Evolutionary conservation across 768 basidiomycete genomes (phyloP).

Genomic region (Trametes gibbosa): DNA sequence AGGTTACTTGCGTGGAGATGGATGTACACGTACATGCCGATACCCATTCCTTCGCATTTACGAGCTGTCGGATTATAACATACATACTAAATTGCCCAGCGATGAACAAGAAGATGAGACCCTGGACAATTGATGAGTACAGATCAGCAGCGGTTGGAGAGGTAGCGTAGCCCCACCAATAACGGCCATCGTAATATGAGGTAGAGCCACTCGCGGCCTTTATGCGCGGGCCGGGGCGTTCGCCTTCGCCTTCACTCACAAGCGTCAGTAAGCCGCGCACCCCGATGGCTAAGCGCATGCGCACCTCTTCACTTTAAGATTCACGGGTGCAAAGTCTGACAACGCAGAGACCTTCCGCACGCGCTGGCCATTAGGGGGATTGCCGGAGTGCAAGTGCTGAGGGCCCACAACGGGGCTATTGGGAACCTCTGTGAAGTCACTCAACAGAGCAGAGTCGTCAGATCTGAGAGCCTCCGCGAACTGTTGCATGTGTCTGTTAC

Average conservation of each 20-base stretch:
- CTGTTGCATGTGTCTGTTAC: slow-evolving; percentile 57
- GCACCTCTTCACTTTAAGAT: slow-evolving; percentile 77
- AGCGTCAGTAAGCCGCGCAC: neutral
- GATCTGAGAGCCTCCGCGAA: slow-evolving; percentile 68
- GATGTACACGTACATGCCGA: slow-evolving; percentile 63
- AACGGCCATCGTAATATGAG: slow-evolving; percentile 85
- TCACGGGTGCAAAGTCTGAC: slow-evolving; percentile 88
- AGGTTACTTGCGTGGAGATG: neutral
- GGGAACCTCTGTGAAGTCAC: slow-evolving; percentile 23
- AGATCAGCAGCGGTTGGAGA: too few relatives aligned
- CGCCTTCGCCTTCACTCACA: slow-evolving; percentile 34
- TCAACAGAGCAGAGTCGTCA: slow-evolving; percentile 20
- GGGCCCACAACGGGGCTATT: slow-evolving; percentile 18
- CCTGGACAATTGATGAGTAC: slow-evolving; percentile 37
- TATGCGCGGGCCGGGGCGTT: slow-evolving; percentile 31
- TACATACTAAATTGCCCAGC: slow-evolving; percentile 83
- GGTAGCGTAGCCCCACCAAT: slow-evolving; percentile 52
- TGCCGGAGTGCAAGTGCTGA: slow-evolving; percentile 2
- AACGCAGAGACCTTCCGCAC: slow-evolving; percentile 80
- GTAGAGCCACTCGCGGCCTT: slow-evolving; percentile 71
- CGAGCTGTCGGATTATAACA: slow-evolving; percentile 83
- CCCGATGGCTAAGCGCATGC: slow-evolving; percentile 7
- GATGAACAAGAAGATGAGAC: slow-evolving; percentile 82
- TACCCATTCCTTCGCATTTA: slow-evolving; percentile 93
- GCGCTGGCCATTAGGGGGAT: slow-evolving; percentile 38